These are phyloP conservation scores for Yamadazyma scolyti DNA, from an alignment of 805 yeast genomes.

Conservation along the genomic window DNA sequence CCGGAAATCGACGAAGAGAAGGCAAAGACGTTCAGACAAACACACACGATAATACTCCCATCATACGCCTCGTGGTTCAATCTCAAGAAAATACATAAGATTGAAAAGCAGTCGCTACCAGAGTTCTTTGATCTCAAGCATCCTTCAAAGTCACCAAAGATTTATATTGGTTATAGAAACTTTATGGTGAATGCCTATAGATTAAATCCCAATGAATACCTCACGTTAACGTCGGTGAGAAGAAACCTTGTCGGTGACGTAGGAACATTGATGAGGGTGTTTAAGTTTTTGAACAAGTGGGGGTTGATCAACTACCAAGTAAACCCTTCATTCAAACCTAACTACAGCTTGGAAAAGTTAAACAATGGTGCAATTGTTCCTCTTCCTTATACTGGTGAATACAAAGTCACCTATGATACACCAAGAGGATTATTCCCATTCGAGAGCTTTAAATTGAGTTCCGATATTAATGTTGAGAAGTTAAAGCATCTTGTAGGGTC, in stretches of 20 bases:
- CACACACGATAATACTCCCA: constrained; percentile 82
- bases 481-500: constrained; percentile 24
- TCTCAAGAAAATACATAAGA: constrained; percentile 64
- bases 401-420: constrained; percentile 74
- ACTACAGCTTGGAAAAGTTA: constrained; percentile 49
- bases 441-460: constrained; percentile 70
- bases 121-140: constrained; percentile 78
- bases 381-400: constrained; percentile 75
- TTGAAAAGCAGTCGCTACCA: constrained; percentile 81
- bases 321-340: constrained; percentile 70
- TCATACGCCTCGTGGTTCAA: constrained; percentile 87
- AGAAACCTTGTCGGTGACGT: constrained; percentile 91
- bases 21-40: constrained; percentile 43
- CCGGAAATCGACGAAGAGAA: constrained; percentile 15
- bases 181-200: constrained; percentile 87
- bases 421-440: constrained; percentile 93
- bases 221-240: constrained; percentile 87
- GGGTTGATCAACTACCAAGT: constrained; percentile 92
- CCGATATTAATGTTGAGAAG: constrained; percentile 43
- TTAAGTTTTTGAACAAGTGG: constrained; percentile 83
- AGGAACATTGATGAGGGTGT: constrained; percentile 81
- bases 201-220: constrained; percentile 82
- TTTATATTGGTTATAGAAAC: constrained; percentile 78
- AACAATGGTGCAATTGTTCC: constrained; percentile 41
- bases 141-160: constrained; percentile 74